Base-by-base conservation (phyloP, 306 rosid species). In the Luffa aegyptiaca region DNA sequence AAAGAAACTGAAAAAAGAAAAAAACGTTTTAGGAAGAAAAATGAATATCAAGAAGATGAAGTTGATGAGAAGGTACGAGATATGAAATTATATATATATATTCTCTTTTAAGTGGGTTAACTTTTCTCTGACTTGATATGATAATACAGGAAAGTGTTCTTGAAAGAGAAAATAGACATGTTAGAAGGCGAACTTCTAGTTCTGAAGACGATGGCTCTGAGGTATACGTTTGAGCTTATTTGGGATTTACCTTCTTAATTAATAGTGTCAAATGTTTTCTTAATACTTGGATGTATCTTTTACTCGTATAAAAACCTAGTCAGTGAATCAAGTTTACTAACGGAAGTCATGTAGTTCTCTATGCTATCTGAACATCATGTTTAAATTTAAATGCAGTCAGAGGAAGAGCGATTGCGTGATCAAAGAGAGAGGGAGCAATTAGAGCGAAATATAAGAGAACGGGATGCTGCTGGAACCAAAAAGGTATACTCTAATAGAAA, bases 391-490 rank as follows among this genome's bases (percentile, higher is more conserved):
- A 45, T 85, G 84, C 89, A 94, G 97, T 94, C 97, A 7, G 97
- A 92, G 63, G 98, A 94, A 85, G 99, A 95, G 83, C 88, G 90
- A 75, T 57, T 91, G 84, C 95, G 90, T 72, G 99, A 95, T 88
- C 99, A 90, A 85, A 93, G 84, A 85, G 99, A 91, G 84, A 88
- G 89, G 88, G 97, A 95, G 78, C 90, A 95, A 88, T 81, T 95
- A 65, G 97, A 92, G 89, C 84, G 44, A 72, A 91, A 91, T 82
- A 14, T 95, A 80, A 90, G 90, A 84, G 99, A 91, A 66, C 76
- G 93, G 79, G 99, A 95, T 85, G 92, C 92, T 49, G 91, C 89
- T 11, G 86, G 88, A 68, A 91, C 97, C 59, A 84, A 91, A 18
- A 92, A 95, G 97, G 98, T 94, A 81, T 80, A 56, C 82, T 75